Evolutionary conservation across 768 basidiomycete species (phyloP).

Genomic region (Lactifluus volemus): DNA sequence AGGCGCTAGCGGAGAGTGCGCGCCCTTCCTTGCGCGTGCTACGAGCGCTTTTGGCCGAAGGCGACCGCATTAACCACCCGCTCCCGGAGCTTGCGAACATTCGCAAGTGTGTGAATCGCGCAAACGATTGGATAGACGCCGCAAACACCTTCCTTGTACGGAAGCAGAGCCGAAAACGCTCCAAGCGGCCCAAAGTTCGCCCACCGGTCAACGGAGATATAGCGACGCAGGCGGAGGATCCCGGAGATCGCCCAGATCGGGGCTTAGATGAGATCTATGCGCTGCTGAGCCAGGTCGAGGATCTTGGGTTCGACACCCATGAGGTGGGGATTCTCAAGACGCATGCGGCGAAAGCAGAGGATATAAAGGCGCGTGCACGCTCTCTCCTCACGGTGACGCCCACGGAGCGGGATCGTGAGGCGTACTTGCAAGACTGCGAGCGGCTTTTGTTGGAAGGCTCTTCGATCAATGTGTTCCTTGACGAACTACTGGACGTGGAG

Average conservation of each 20-base stretch:
- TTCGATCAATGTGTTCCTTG: constrained; percentile 74
- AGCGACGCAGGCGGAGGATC: constrained; percentile 41
- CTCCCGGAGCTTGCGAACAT: constrained; percentile 65
- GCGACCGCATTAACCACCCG: constrained; percentile 72
- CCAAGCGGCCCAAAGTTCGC: constrained; percentile 44
- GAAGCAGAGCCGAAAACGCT: constrained; percentile 74
- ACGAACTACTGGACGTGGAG: constrained; percentile 70
- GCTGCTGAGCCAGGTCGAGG: constrained; percentile 63
- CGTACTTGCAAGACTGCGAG: constrained; percentile 62
- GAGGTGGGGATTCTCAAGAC: constrained; percentile 54
- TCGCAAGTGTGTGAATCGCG: constrained; percentile 69
- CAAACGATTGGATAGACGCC: constrained; percentile 83
- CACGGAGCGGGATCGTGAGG: constrained; percentile 39
- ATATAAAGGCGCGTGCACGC: constrained; percentile 47
- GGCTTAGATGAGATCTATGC: constrained; percentile 61
- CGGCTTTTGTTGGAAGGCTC: constrained; percentile 59
- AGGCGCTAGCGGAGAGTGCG: constrained; percentile 55
- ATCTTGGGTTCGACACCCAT: constrained; percentile 74
- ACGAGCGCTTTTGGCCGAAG: constrained; percentile 77
- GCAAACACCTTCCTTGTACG: constrained; percentile 72
- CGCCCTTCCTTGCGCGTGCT: constrained; percentile 70
- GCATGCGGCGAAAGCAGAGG: constrained; percentile 56
- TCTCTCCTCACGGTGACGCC: constrained; percentile 39
- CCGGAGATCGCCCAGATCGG: constrained; percentile 61
- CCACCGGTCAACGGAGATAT: constrained; percentile 30